Conservation (phyloP, 2,329 filamentous ascomycete genomes). For the Cordyceps farinosa region DNA sequence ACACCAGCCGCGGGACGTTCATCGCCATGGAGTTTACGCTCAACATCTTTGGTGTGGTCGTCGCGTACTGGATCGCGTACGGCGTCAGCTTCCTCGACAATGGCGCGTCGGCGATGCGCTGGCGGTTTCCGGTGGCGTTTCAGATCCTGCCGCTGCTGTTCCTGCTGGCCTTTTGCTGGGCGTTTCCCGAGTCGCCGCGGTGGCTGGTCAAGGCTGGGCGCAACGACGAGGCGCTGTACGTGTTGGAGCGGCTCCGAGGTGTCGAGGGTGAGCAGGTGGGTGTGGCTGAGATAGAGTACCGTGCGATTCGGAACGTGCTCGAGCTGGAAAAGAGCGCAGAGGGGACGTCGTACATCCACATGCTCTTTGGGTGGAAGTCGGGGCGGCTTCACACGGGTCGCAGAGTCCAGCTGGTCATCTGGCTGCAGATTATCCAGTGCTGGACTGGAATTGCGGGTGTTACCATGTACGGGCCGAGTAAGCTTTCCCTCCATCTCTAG, state of each 20-base stretch:
- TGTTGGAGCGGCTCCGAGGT: slow-evolving; percentile 62
- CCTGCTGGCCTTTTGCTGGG: slow-evolving; percentile 55
- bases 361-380: slow-evolving; percentile 64
- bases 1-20: slow-evolving; percentile 65
- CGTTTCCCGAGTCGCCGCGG: slow-evolving; percentile 67
- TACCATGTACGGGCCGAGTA: slow-evolving; percentile 49
- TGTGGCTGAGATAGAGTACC: too few relatives aligned
- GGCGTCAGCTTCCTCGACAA: slow-evolving; percentile 28
- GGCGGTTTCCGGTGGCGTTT: slow-evolving; percentile 68
- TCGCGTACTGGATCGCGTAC: slow-evolving; percentile 55
- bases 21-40: slow-evolving; percentile 70
- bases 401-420: slow-evolving; percentile 66
- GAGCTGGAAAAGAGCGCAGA: slow-evolving; percentile 56
- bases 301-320: slow-evolving; percentile 56
- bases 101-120: slow-evolving; percentile 55
- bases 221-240: slow-evolving; percentile 63
- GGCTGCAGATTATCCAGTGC: slow-evolving; percentile 68
- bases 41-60: slow-evolving; percentile 66
- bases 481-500: too few relatives aligned
- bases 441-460: slow-evolving; percentile 69
- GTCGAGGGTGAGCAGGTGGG: slow-evolving; percentile 54
- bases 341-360: slow-evolving; percentile 49
- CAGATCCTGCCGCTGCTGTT: slow-evolving; percentile 62
- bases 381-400: slow-evolving; percentile 64
- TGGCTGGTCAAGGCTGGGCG: slow-evolving; percentile 65